Conservation (phyloP, 2,329 filamentous ascomycete genomes). For the Fusarium sp. region DNA sequence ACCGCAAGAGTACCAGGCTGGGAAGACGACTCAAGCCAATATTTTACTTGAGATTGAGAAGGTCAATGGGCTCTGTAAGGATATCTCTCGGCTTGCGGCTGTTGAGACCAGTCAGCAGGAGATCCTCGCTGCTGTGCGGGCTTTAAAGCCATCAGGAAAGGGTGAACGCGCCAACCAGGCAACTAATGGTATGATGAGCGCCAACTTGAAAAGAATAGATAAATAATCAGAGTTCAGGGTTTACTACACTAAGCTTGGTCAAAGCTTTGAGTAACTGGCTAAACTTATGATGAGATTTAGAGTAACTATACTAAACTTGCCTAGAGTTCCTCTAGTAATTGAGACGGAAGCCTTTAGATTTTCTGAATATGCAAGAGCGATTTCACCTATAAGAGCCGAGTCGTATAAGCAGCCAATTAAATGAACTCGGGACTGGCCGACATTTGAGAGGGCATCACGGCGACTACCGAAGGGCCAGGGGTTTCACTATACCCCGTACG, state of each 20-base stretch:
- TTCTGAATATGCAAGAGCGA: too few relatives aligned
- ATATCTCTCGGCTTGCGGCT: background rate
- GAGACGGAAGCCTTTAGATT: too few relatives aligned
- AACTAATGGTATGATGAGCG: too few relatives aligned
- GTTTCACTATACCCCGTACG: background rate
- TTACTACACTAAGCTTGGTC: background rate
- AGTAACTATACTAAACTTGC: background rate
- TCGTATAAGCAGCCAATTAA: background rate
- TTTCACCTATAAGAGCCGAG: too few relatives aligned
- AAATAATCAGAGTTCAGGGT: fast-evolving
- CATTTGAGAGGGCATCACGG: background rate
- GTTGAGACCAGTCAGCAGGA: background rate
- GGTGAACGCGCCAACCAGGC: background rate
- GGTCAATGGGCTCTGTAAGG: background rate
- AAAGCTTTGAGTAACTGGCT: background rate
- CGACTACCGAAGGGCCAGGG: background rate
- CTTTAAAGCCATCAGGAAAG: background rate
- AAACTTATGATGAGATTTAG: background rate
- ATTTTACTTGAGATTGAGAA: background rate
- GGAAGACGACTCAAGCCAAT: background rate
- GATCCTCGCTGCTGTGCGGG: background rate
- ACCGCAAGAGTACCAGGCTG: background rate
- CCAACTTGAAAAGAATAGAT: too few relatives aligned
- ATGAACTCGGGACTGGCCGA: background rate
- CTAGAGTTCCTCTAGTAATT: too few relatives aligned